Evolutionary conservation across 1,284 basidiomycete species (phyloP).

Genomic region (Tilletia caries): DNA sequence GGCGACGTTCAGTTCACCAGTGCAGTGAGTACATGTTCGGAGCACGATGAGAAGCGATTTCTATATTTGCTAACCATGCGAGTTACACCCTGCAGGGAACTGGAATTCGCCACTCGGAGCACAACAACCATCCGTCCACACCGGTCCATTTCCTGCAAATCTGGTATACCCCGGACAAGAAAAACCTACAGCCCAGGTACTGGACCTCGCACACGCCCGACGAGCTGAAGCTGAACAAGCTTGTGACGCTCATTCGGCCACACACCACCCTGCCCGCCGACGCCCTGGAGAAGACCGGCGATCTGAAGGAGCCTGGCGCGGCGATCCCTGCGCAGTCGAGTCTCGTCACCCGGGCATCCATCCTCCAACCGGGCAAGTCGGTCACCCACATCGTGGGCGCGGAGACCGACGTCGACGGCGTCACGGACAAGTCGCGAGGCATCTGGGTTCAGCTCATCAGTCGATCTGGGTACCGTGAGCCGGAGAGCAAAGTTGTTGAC

Average conservation of each 20-base stretch:
- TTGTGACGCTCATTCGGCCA: conserved; percentile 39
- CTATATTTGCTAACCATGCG: neutral
- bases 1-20: conserved; percentile 83
- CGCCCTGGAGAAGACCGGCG: conserved; percentile 23
- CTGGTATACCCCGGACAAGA: conserved; percentile 35
- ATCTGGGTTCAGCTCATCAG: conserved; percentile 41
- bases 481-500: conserved; percentile 37
- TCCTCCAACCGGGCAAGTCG: conserved; percentile 24
- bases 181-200: conserved; percentile 29
- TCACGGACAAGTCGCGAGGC: conserved; percentile 28
- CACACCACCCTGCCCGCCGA: conserved; percentile 20
- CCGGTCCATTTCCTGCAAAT: conserved; percentile 44
- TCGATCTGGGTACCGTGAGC: conserved; percentile 24
- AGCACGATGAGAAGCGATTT: neutral
- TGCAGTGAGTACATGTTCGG: neutral
- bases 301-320: conserved; percentile 23
- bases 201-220: conserved; percentile 35
- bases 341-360: conserved; percentile 30
- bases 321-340: conserved; percentile 33
- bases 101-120: conserved; percentile 67
- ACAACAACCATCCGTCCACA: conserved; percentile 68
- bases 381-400: conserved; percentile 31
- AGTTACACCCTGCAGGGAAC: conserved; percentile 68
- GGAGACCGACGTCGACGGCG: conserved; percentile 22
- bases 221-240: conserved; percentile 28